A percentile compares a stretch with the other conserved stretches of the same genome.
phyloP scores from a whole-genome alignment of 1,139 yeast species.

The Yueomyces sp. region DNA sequence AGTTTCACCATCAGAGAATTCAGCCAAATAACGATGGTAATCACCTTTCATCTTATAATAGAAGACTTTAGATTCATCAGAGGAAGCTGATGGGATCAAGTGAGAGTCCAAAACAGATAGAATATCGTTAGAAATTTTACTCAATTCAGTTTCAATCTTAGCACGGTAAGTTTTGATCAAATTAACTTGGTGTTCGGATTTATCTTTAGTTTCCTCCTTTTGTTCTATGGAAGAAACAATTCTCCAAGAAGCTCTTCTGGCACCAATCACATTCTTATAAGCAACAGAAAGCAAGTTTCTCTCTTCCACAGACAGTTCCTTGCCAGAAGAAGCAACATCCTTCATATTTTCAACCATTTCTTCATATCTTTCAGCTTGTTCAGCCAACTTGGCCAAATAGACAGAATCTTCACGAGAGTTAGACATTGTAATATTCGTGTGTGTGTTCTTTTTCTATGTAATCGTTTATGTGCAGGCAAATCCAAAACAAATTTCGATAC shows the following conservation, averaged over 20 bases:
- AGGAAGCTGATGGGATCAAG: constrained; percentile 85
- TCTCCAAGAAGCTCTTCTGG: constrained; percentile 99
- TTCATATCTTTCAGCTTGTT: constrained; percentile 99
- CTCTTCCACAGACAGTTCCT: constrained; percentile 93
- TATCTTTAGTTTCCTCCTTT: constrained; percentile 94
- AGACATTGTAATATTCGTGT: constrained; percentile 31
- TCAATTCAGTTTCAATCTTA: constrained; percentile 85
- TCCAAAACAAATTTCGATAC: no score
- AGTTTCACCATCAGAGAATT: constrained; percentile 83
- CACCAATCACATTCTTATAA: constrained; percentile 96
- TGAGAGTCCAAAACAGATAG: constrained; percentile 76
- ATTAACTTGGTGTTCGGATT: constrained; percentile 53
- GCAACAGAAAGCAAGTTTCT: constrained; percentile 95
- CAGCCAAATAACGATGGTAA: constrained; percentile 97
- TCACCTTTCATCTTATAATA: constrained; percentile 99
- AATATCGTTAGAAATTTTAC: constrained; percentile 89
- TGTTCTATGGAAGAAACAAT: constrained; percentile 95
- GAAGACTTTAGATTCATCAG: constrained; percentile 96
- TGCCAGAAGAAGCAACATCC: constrained; percentile 91
- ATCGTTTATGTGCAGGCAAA: no score
- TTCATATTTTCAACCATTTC: constrained; percentile 99
- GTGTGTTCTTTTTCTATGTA: no score
- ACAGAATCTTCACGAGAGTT: constrained; percentile 96
- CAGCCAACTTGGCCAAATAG: constrained; percentile 96
- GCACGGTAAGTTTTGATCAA: constrained; percentile 90